phyloP scores from a whole-genome alignment of 1,139 yeast genomes.

The Schwanniomyces etchellsii region DNA sequence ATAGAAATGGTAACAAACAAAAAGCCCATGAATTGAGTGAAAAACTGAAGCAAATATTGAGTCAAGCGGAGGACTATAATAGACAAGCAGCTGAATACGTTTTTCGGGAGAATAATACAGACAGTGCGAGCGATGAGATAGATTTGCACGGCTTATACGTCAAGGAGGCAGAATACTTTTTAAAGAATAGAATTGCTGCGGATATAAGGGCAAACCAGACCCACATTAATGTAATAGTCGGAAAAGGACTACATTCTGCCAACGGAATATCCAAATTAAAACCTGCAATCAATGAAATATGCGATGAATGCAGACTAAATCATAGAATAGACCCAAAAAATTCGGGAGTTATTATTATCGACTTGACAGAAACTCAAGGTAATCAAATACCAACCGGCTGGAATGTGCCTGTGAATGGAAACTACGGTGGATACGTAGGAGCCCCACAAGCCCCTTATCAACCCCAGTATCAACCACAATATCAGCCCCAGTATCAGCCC shows the following conservation, averaged over 20 bases:
- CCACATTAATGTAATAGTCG: slow-evolving; percentile 69
- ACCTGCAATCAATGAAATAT: slow-evolving; percentile 81
- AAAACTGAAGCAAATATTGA: slow-evolving; percentile 54
- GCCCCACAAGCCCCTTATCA: slow-evolving; percentile 19
- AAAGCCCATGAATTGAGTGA: slow-evolving; percentile 71
- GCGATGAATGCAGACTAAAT: slow-evolving; percentile 56
- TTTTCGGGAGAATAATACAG: slow-evolving; percentile 81
- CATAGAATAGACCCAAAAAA: slow-evolving; percentile 65
- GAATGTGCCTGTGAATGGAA: slow-evolving; percentile 30
- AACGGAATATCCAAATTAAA: slow-evolving; percentile 80
- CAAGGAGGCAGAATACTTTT: slow-evolving; percentile 76
- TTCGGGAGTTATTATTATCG: slow-evolving; percentile 74
- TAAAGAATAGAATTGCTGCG: slow-evolving; percentile 68
- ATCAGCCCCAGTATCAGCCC: slow-evolving; percentile 13
- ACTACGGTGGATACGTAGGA: slow-evolving; percentile 14
- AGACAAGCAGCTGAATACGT: slow-evolving; percentile 87
- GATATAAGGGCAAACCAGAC: slow-evolving; percentile 57
- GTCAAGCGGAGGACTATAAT: slow-evolving; percentile 65
- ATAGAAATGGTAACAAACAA: slow-evolving; percentile 63
- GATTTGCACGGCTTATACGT: slow-evolving; percentile 91
- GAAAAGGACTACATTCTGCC: slow-evolving; percentile 86
- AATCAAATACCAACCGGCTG: slow-evolving; percentile 49
- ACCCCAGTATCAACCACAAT: slow-evolving; percentile 15
- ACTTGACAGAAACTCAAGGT: slow-evolving; percentile 37
- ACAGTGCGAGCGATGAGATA: slow-evolving; percentile 77